These are phyloP conservation scores for Fusarium burgessii DNA, from an alignment of 2,329 filamentous ascomycete species.

Conservation along the genomic window DNA sequence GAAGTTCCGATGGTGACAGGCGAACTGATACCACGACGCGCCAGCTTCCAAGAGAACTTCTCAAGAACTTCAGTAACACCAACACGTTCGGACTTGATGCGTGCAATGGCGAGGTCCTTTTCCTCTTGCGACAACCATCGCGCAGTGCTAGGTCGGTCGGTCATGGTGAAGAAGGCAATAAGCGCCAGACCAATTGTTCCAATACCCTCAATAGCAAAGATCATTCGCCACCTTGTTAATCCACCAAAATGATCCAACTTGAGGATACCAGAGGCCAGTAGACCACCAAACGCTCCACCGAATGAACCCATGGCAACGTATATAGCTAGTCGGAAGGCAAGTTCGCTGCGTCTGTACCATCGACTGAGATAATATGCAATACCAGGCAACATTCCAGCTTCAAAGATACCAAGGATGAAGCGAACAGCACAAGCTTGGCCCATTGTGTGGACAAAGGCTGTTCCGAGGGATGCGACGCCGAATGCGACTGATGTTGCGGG, in stretches of 20 bases:
- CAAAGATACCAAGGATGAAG: conserved; percentile 70
- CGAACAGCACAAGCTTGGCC: conserved; percentile 59
- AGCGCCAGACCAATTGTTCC: conserved; percentile 1
- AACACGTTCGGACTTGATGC: conserved; percentile 69
- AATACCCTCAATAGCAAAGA: conserved; percentile 71
- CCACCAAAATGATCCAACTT: conserved; percentile 6
- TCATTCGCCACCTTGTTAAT: conserved; percentile 17
- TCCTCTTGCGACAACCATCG: conserved; percentile 72
- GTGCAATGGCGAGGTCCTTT: conserved; percentile 70
- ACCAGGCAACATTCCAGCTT: conserved; percentile 73
- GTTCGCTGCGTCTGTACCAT: conserved; percentile 66
- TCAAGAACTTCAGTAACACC: conserved; percentile 63
- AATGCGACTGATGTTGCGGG: conserved; percentile 61
- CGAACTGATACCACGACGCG: conserved; percentile 11
- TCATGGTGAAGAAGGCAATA: conserved; percentile 61
- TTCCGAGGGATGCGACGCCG: conserved; percentile 15
- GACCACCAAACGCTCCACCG: conserved; percentile 7
- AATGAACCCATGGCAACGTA: conserved; percentile 28
- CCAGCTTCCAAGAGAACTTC: conserved; percentile 25
- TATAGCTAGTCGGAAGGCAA: conserved; percentile 12
- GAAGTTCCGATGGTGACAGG: conserved; percentile 66
- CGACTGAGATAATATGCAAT: conserved; percentile 73
- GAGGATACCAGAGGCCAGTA: conserved; percentile 13
- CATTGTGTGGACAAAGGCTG: conserved; percentile 25
- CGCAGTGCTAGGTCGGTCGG: conserved; percentile 73